These are phyloP conservation scores for Leccinum subgranulosum DNA, from an alignment of 768 basidiomycete species.

Conservation along the genomic window DNA sequence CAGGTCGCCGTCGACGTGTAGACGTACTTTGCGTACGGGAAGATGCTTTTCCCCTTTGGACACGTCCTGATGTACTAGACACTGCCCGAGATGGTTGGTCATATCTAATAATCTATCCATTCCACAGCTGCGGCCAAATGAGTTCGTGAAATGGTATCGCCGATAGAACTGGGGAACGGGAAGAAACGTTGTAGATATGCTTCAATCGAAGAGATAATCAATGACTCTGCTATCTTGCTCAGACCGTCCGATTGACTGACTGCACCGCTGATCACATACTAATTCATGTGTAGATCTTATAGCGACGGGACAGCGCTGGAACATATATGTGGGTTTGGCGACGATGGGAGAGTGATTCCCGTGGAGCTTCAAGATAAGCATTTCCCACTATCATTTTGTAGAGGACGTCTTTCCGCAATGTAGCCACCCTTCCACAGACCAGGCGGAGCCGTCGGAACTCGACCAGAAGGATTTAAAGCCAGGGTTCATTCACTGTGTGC, in stretches of 20 bases:
- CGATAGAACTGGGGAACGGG: background rate
- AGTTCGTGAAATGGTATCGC: background rate
- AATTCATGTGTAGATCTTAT: background rate
- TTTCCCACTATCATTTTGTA: background rate
- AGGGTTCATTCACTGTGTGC: background rate
- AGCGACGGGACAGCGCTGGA: background rate
- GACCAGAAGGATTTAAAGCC: background rate
- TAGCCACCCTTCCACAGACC: slow-evolving; percentile 10
- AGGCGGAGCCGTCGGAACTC: slow-evolving; percentile 8
- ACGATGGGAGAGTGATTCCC: background rate
- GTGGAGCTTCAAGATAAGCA: background rate
- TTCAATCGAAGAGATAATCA: background rate
- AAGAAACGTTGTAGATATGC: background rate
- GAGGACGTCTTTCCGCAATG: slow-evolving; percentile 1
- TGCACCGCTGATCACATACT: slow-evolving; percentile 2
- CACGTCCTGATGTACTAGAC: background rate
- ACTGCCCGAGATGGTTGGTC: background rate
- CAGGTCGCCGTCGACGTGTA: background rate
- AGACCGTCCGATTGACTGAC: background rate
- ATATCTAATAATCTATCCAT: background rate
- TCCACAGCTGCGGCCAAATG: background rate
- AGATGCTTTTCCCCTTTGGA: background rate
- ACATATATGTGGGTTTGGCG: background rate
- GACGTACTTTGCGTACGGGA: slow-evolving; percentile 7
- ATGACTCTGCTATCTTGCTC: background rate